Conservation (phyloP, 345 rosid genomes). For the Capsella bursapastoris region DNA sequence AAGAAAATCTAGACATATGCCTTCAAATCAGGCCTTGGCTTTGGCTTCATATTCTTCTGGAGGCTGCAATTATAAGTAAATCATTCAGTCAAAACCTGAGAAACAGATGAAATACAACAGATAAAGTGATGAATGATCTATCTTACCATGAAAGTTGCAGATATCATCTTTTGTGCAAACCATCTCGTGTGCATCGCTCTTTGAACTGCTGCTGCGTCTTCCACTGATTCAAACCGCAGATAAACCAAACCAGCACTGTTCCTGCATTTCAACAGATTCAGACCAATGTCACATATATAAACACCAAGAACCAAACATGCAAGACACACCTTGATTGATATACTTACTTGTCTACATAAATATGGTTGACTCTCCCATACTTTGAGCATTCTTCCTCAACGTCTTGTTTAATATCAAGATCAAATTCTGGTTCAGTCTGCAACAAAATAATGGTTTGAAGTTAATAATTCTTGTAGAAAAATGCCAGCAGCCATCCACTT, state of each 20-base stretch:
- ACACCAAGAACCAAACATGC: neutral
- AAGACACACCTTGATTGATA: neutral
- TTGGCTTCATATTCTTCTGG: conserved; percentile 71
- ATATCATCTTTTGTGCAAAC: conserved; percentile 86
- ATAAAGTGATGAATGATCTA: neutral
- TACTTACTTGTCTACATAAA: conserved; percentile 86
- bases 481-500: neutral
- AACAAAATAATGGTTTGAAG: conserved; percentile 24
- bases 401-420: conserved; percentile 77
- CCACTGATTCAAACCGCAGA: conserved; percentile 66
- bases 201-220: conserved; percentile 71
- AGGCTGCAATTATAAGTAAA: conserved; percentile 47
- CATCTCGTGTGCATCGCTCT: conserved; percentile 92
- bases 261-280: conserved; percentile 48
- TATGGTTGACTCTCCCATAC: conserved; percentile 78
- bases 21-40: conserved; percentile 49
- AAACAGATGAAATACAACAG: conserved; percentile 13
- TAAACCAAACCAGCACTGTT: conserved; percentile 81
- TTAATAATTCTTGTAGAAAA: neutral
- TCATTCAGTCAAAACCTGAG: conserved; percentile 12
- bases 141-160: conserved; percentile 81
- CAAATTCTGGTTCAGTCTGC: conserved; percentile 88
- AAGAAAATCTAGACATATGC: conserved; percentile 20
- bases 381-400: conserved; percentile 85
- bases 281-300: conserved; percentile 14